Evolutionary conservation across 495 filamentous ascomycete species (phyloP), one percentile per base, ranked within the genome.

Genomic region (Trichoderma gamsii): DNA sequence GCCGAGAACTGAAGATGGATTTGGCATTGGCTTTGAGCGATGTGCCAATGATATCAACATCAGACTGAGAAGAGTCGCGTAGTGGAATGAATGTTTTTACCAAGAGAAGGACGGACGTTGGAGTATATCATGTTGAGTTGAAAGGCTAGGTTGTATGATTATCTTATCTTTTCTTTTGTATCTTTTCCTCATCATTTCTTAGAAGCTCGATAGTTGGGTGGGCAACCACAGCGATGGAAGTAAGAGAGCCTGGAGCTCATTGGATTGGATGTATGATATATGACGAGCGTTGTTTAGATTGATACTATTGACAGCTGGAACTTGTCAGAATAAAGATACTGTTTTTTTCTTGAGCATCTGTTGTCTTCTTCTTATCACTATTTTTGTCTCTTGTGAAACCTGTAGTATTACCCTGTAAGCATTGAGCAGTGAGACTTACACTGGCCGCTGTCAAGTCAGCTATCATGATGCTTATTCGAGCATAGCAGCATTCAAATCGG

Each of bases 21-120:
- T 61, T n/a, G 56, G 56, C 25, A 61, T 61, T 29, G 56, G 56
- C 56, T 61, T 61, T 61, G 56, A 61, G 56, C 56, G 56, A 29
- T 61, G 56, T 25, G 56, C 56, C 56, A 61, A 61, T 21, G 56
- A 61, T 15, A 61, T 61, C 56, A 61, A 11, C 13, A 25, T 61
- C 23, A 61, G 56, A 61, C 56, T 61, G 9, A 61, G 27, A 12
- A 61, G 25, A 16, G 56, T 32, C 44, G n/a, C n/a, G 6, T 61
- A 61, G 56, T 4, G 12, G 25, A 11, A 29, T 13, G 12, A 18
- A 32, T 0, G 56, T n/a, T 61, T 61, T 23, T 16, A 9, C 12
- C 56, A 13, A 61, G 3, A 11, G 27, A 21, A 61, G 8, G 43
- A 23, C 49, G 18, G 25, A 27, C n/a, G 16, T 18, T 13, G 12